Evolutionary conservation across 2,329 filamentous ascomycete genomes (phyloP).

Genomic region (Tolypocladium ophioglossoides): DNA sequence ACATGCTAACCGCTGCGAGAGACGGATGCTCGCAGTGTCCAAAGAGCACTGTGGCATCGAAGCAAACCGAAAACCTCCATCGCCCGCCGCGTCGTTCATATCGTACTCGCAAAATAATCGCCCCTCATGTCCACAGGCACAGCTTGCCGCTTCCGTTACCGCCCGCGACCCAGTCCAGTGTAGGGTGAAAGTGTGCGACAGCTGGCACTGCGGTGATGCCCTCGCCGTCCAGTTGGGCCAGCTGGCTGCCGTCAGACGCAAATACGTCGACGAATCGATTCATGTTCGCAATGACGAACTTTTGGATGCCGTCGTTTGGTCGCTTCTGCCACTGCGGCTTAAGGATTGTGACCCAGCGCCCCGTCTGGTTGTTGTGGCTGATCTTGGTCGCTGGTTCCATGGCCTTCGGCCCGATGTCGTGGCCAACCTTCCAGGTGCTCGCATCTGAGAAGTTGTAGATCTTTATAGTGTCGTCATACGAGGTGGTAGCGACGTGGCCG

Average conservation of each 20-base stretch:
- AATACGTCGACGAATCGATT: conserved; percentile 93
- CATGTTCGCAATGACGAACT: conserved; percentile 94
- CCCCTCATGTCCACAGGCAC: conserved; percentile 69
- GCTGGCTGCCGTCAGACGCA: conserved; percentile 68
- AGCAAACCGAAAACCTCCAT: not conserved
- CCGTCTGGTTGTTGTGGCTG: conserved; percentile 90
- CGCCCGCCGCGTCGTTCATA: not conserved
- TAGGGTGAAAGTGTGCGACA: conserved; percentile 83
- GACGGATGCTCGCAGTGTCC: not conserved
- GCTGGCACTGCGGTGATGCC: conserved; percentile 92
- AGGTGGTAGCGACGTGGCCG: conserved; percentile 82
- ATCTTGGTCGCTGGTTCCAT: conserved; percentile 63
- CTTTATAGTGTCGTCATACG: conserved; percentile 92
- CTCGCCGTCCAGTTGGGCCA: conserved; percentile 80
- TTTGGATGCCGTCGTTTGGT: conserved; percentile 69
- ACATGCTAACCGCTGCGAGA: not conserved
- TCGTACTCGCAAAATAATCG: not conserved
- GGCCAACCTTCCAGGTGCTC: conserved; percentile 45
- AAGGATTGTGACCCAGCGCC: conserved; percentile 77
- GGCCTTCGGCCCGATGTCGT: conserved; percentile 45
- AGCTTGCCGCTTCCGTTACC: conserved; percentile 89
- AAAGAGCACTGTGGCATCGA: not conserved
- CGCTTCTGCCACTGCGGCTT: conserved; percentile 82
- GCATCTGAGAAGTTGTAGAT: conserved; percentile 69
- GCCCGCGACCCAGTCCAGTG: conserved; percentile 81